A percentile compares a stretch with the other conserved stretches of the same genome.
phyloP scores from a whole-genome alignment of 2,329 filamentous ascomycete genomes.

The Beauveria sp. region DNA sequence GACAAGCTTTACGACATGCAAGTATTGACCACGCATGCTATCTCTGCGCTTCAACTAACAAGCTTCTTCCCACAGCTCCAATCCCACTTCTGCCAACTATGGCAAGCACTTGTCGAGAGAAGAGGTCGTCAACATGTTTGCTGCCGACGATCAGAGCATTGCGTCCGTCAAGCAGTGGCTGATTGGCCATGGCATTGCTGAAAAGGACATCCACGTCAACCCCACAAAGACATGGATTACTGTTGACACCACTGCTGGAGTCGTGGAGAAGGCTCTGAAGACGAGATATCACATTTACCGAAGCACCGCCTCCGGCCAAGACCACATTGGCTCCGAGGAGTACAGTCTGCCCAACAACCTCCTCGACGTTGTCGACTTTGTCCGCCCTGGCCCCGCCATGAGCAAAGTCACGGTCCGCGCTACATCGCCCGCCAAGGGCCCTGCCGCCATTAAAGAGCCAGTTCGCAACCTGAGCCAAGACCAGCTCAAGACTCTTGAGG shows the following conservation, averaged over 20 bases:
- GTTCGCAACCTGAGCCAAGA: constrained; percentile 17
- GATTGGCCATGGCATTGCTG: constrained; percentile 40
- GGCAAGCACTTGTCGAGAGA: constrained; percentile 39
- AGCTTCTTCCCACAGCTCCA: constrained; percentile 17
- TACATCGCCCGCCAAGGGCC: not conserved
- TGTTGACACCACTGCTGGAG: constrained; percentile 45
- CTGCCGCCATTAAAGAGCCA: constrained; percentile 2
- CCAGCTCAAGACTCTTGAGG: constrained; percentile 7
- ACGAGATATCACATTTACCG: constrained; percentile 45
- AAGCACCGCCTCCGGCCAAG: constrained; percentile 25
- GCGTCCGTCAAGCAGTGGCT: constrained; percentile 47
- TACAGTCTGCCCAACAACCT: constrained; percentile 33
- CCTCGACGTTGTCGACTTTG: constrained; percentile 31
- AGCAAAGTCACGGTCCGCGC: constrained; percentile 19
- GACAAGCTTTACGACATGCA: constrained; percentile 34
- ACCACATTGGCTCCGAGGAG: constrained; percentile 33
- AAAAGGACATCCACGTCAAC: constrained; percentile 39
- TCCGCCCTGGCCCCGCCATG: constrained; percentile 33
- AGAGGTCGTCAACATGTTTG: constrained; percentile 35
- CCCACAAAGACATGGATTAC: constrained; percentile 44
- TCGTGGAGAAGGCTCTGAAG: constrained; percentile 45
- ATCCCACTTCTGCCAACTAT: constrained; percentile 37
- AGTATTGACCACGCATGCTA: not conserved
- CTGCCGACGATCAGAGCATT: constrained; percentile 35
- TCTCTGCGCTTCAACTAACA: not conserved